phyloP scores from a whole-genome alignment of 352 stramenopile species.

The Peronospora belbahrii region DNA sequence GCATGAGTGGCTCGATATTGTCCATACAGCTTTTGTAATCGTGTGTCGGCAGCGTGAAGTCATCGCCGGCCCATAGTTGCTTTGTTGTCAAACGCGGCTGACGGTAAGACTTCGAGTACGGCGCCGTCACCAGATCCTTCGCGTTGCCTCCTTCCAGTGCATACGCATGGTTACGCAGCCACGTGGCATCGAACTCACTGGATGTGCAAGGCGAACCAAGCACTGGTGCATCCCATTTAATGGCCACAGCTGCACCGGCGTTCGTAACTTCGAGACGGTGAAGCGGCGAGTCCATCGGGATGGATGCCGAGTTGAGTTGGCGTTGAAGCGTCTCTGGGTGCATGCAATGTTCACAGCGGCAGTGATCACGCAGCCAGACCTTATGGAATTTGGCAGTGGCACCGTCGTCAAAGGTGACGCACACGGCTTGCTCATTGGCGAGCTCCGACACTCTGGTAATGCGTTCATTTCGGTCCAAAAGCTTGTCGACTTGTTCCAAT shows the following conservation, averaged over 20 bases:
- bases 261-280: conserved; percentile 27
- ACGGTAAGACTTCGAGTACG: conserved; percentile 51
- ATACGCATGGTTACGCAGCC: conserved; percentile 73
- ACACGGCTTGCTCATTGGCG: conserved; percentile 38
- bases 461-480: conserved; percentile 13
- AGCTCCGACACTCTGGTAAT: conserved; percentile 47
- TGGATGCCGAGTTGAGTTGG: conserved; percentile 73
- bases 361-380: conserved; percentile 82
- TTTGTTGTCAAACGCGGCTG: conserved; percentile 46
- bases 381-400: conserved; percentile 77
- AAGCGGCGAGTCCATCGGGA: conserved; percentile 44
- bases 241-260: conserved; percentile 29
- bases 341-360: conserved; percentile 51
- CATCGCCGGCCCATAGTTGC: conserved; percentile 40
- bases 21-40: conserved; percentile 34
- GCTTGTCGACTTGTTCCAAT: conserved; percentile 12
- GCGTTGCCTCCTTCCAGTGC: conserved; percentile 24
- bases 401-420: conserved; percentile 70
- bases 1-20: conserved; percentile 62
- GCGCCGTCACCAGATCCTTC: conserved; percentile 4
- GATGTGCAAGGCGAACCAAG: conserved; percentile 42
- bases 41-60: conserved; percentile 42
- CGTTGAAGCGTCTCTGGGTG: conserved; percentile 71
- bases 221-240: conserved; percentile 53
- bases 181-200: conserved; percentile 63